phyloP scores from a whole-genome alignment of 345 rosid species.

The Microthlaspi erraticum region DNA sequence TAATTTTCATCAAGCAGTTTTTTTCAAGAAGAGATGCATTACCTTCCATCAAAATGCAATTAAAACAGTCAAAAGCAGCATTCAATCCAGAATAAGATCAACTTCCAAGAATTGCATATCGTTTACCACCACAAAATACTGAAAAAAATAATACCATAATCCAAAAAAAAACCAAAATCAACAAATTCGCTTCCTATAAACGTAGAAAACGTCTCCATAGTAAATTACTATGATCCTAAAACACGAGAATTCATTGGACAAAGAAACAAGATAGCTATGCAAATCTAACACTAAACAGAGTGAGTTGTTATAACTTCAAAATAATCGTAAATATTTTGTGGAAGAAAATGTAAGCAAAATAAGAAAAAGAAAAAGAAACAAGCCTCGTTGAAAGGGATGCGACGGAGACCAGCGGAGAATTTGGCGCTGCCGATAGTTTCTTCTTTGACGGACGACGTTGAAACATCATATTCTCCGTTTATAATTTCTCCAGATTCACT shows the following conservation, averaged over 20 bases:
- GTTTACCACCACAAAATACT: neutral
- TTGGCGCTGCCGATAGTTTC: conserved; percentile 34
- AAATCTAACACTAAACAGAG: conserved; percentile 1
- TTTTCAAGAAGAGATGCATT: conserved; percentile 13
- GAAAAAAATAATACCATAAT: neutral
- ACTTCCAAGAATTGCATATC: conserved; percentile 26
- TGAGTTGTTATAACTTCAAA: neutral
- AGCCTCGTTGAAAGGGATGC: conserved; percentile 46
- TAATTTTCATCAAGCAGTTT: neutral
- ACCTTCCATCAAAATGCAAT: conserved; percentile 23
- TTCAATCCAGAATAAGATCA: conserved; percentile 27
- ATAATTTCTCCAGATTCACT: conserved; percentile 40
- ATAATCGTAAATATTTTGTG: neutral
- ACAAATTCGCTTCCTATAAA: neutral
- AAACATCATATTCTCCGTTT: conserved; percentile 39
- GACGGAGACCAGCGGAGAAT: conserved; percentile 41
- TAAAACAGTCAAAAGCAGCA: conserved; percentile 36
- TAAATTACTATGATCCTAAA: conserved; percentile 1
- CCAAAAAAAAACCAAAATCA: neutral
- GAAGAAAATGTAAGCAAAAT: neutral
- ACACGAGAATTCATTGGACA: neutral
- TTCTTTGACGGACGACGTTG: conserved; percentile 41
- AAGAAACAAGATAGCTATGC: neutral
- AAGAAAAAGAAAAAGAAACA: neutral
- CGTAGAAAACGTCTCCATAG: conserved; percentile 1